Evolutionary conservation across 106 monocot species (phyloP).

Genomic region (Narthecium ossifragum): DNA sequence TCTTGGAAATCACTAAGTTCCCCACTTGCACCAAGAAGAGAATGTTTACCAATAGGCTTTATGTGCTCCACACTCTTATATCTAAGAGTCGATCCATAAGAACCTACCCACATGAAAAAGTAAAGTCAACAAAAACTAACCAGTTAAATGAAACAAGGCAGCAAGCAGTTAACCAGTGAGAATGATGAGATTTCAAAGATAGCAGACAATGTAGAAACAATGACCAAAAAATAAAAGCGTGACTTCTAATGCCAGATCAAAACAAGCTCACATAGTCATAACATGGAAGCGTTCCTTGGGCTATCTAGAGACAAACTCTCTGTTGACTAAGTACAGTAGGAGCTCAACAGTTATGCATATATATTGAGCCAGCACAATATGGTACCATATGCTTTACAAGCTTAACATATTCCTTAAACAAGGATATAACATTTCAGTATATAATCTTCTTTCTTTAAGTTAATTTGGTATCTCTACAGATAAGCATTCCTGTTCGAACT

Average conservation of each 20-base stretch:
- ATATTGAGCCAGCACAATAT: too few relatives aligned
- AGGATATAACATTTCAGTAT: too few relatives aligned
- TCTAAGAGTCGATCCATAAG: conserved; percentile 46
- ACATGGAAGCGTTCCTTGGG: neutral
- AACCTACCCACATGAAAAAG: conserved; percentile 17
- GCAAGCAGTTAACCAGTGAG: neutral
- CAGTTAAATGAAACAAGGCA: too few relatives aligned
- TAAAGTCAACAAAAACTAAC: neutral
- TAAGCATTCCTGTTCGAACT: too few relatives aligned
- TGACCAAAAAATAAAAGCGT: neutral
- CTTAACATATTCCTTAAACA: too few relatives aligned
- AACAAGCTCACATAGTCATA: neutral
- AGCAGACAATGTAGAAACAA: neutral
- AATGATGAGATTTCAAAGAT: neutral
- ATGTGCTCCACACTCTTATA: conserved; percentile 45
- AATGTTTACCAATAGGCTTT: conserved; percentile 37
- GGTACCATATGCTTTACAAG: too few relatives aligned
- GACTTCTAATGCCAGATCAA: neutral
- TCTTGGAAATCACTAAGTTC: conserved; percentile 53
- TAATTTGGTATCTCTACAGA: too few relatives aligned
- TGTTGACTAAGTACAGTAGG: neutral
- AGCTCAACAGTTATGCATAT: too few relatives aligned
- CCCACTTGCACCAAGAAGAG: conserved; percentile 42
- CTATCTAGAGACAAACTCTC: neutral
- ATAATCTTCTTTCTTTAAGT: too few relatives aligned